A percentile compares a stretch with the other conserved stretches of the same genome.
Evolutionary conservation across 2,329 filamentous ascomycete species (phyloP).

Genomic region (Aspergillus chevalieri): DNA sequence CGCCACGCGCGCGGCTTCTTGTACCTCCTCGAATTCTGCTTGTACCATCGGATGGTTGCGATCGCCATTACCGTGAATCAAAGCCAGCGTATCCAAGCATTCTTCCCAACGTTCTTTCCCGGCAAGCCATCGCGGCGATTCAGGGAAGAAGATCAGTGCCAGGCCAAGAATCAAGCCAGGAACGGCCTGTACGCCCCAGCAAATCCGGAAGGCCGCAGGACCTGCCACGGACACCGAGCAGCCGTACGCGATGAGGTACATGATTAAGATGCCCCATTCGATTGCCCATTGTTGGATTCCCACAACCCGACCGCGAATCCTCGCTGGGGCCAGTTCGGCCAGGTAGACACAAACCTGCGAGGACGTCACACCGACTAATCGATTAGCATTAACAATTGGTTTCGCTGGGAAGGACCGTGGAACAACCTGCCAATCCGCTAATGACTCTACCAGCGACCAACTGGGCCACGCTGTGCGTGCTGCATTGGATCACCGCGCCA

Average conservation of each 20-base stretch:
- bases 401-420: background rate
- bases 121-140: slow-evolving; percentile 58
- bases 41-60: slow-evolving; percentile 50
- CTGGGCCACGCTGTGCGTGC: slow-evolving; percentile 26
- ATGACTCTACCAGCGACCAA: slow-evolving; percentile 48
- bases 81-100: slow-evolving; percentile 45
- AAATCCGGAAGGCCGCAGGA: slow-evolving; percentile 49
- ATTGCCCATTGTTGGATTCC: slow-evolving; percentile 42
- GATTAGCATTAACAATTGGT: background rate
- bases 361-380: slow-evolving; percentile 36
- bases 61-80: slow-evolving; percentile 54
- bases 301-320: slow-evolving; percentile 38
- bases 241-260: slow-evolving; percentile 39
- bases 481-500: slow-evolving; percentile 28
- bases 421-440: slow-evolving; percentile 26
- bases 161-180: slow-evolving; percentile 52
- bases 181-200: slow-evolving; percentile 59
- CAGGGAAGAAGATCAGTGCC: slow-evolving; percentile 53
- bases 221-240: slow-evolving; percentile 30
- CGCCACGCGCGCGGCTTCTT: slow-evolving; percentile 26
- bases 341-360: slow-evolving; percentile 42
- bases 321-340: slow-evolving; percentile 38
- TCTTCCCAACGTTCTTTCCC: slow-evolving; percentile 55
- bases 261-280: slow-evolving; percentile 40
- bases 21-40: slow-evolving; percentile 43